These are phyloP conservation scores for Lentinula sp. DNA, from an alignment of 768 basidiomycete species.

Conservation along the genomic window DNA sequence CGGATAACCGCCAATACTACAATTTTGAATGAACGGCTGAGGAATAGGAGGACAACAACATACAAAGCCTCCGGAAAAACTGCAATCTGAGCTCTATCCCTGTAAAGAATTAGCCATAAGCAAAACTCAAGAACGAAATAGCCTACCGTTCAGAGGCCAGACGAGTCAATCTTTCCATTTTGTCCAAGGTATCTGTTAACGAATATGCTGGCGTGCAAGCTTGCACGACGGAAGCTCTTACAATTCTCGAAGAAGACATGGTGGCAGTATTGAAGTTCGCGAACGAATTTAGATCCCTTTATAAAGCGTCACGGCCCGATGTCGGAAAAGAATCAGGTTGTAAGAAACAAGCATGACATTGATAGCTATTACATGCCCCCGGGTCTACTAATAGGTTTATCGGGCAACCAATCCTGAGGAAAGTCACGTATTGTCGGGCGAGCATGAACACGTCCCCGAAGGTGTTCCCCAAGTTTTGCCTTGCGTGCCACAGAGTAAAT, in stretches of 20 bases:
- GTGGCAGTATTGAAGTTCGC: not conserved
- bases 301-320: not conserved
- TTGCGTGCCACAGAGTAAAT: conserved; percentile 66
- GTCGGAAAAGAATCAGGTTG: not conserved
- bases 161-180: conserved; percentile 32
- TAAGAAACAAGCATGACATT: not conserved
- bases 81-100: conserved; percentile 32
- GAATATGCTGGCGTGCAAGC: conserved; percentile 33
- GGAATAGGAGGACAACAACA: conserved; percentile 11
- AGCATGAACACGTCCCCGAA: conserved; percentile 41
- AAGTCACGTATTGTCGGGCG: conserved; percentile 74
- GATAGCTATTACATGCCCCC: not conserved
- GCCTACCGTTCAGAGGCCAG: conserved; percentile 33
- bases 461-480: conserved; percentile 67
- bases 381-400: conserved; percentile 4
- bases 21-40: not conserved
- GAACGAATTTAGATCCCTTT: not conserved
- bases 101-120: not conserved
- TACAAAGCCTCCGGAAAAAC: conserved; percentile 50
- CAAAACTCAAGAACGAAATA: not conserved
- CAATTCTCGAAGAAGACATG: conserved; percentile 2
- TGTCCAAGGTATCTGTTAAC: conserved; percentile 32
- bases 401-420: conserved; percentile 78
- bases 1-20: conserved; percentile 54
- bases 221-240: conserved; percentile 42